Evolutionary conservation across 2,329 filamentous ascomycete species (phyloP), one percentile per base, ranked within the genome.

Genomic region (Aspergillus pseudoterreus): DNA sequence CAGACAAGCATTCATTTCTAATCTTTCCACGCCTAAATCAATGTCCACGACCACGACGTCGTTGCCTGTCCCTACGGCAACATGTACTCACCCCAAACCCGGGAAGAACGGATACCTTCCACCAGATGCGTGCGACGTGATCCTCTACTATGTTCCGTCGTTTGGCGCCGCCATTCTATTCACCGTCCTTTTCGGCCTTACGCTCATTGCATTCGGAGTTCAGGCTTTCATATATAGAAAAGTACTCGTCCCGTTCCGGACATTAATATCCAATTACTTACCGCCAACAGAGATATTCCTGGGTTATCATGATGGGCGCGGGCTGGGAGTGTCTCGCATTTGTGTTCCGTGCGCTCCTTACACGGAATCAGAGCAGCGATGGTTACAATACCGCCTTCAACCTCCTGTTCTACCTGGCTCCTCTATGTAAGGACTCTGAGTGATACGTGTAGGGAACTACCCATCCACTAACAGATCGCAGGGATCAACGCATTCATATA

Each of bases 401-500:
- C 4, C 59, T 80, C 4, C 60, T 80, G 5, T 71, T 80, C 35
- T 63, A 80, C 2, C 64, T 78, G 4, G 71, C 74, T 0, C 70
- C 70, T 3, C 60, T 76, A 1, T 71, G 60, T 65, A 49, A 42
- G 57, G 27, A 30, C 27, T 22, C 22, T 30, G 27, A 30, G 6
- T 9, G 22, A 22, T 22, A 22, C 4, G 22, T 22, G 6, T 6
- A 22, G 4, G 22, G 22, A 22, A 22, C 27, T 30, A 30, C 10
- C 8, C 4, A 36, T 4, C 21, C 12, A 32, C 39, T 38, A 24
- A 21, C 32, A 6, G 12, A 27, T 19, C 52, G 17, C 39, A 58
- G 66, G 75, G 74, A 71, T 75, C 47, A 78, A 78, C 33, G 74
- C 74, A 3, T 78, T 72, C 55, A 64, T 69, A 4, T 78, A 78